Percentiles rank a stretch among this genome's conserved stretches.
Conservation (phyloP, 805 yeast genomes). For the Wickerhamomyces pijperi region DNA sequence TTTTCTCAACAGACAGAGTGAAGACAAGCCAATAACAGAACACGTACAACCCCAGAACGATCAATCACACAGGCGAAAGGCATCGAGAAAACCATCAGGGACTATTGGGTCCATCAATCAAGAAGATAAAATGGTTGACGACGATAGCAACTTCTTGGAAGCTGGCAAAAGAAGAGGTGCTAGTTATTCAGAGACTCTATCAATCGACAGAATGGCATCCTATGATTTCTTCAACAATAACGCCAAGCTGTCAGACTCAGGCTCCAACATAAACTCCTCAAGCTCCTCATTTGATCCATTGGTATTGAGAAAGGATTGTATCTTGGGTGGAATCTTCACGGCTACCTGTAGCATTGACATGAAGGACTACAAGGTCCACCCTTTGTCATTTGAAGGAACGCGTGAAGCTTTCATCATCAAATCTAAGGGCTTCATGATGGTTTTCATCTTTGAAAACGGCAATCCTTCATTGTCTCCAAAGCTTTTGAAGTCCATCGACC, state of each 20-base stretch:
- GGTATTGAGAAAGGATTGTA: constrained; percentile 50
- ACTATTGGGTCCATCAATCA: neutral
- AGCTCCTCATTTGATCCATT: constrained; percentile 23
- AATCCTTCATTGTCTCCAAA: constrained; percentile 18
- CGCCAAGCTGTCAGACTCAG: constrained; percentile 32
- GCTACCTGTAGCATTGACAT: constrained; percentile 23
- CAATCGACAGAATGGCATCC: constrained; percentile 35
- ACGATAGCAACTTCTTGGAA: constrained; percentile 5
- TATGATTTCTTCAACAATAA: constrained; percentile 24
- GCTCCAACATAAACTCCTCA: constrained; percentile 21
- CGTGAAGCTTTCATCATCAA: constrained; percentile 54
- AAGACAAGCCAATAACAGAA: neutral
- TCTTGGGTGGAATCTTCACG: constrained; percentile 50
- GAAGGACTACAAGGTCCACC: constrained; percentile 23
- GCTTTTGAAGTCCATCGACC: constrained; percentile 22
- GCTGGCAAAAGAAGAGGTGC: constrained; percentile 21
- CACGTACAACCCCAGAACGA: neutral
- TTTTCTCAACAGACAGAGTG: constrained; percentile 20
- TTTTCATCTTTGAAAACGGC: constrained; percentile 36
- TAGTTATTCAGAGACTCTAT: constrained; percentile 28
- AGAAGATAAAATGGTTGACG: constrained; percentile 1
- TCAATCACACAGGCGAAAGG: constrained; percentile 9
- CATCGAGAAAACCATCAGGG: constrained; percentile 5
- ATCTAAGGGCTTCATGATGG: constrained; percentile 35
- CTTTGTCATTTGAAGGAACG: constrained; percentile 30